Percentiles rank a stretch among this genome's conserved stretches.
phyloP scores from a whole-genome alignment of 2,329 filamentous ascomycete species.

The Ophiostoma tasmaniense region DNA sequence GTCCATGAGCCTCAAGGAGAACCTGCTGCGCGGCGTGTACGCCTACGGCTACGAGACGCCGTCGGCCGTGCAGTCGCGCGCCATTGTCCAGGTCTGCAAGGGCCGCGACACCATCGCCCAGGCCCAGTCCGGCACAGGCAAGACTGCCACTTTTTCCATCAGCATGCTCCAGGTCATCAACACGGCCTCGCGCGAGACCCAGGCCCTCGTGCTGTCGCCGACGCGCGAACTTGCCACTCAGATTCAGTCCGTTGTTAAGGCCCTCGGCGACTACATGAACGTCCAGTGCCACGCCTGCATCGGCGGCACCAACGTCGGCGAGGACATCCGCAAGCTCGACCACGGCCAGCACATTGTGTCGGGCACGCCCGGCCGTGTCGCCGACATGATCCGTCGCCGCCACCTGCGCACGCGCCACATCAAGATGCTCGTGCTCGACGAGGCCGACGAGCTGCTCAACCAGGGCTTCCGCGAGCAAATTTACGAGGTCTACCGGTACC shows the following conservation, averaged over 20 bases:
- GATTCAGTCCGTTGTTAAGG: slow-evolving; percentile 97
- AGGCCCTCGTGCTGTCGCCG: slow-evolving; percentile 90
- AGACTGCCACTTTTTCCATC: slow-evolving; percentile 94
- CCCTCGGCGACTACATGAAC: slow-evolving; percentile 99
- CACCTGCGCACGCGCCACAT: slow-evolving; percentile 52
- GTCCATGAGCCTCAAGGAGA: slow-evolving; percentile 96
- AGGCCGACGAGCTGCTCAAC: slow-evolving; percentile 64
- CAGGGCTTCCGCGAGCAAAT: slow-evolving; percentile 97
- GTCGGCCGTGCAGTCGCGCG: slow-evolving; percentile 93
- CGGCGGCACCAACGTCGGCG: slow-evolving; percentile 92
- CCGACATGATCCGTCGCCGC: slow-evolving; percentile 54
- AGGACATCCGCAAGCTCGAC: slow-evolving; percentile 95
- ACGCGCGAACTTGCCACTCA: slow-evolving; percentile 95
- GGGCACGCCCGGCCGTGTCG: slow-evolving; percentile 89
- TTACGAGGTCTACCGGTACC: slow-evolving; percentile 96
- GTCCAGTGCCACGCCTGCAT: slow-evolving; percentile 98
- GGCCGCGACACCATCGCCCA: slow-evolving; percentile 98
- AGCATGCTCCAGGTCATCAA: slow-evolving; percentile 95
- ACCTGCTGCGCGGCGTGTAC: slow-evolving; percentile 92
- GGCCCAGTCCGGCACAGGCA: slow-evolving; percentile 93
- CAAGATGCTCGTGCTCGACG: slow-evolving; percentile 56
- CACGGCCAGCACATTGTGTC: slow-evolving; percentile 97
- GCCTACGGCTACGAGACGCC: slow-evolving; percentile 98
- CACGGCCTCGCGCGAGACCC: slow-evolving; percentile 82
- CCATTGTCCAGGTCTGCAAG: slow-evolving; percentile 98